phyloP scores from a whole-genome alignment of 176 grass and related monocot species.

The Paspalum notatum region DNA sequence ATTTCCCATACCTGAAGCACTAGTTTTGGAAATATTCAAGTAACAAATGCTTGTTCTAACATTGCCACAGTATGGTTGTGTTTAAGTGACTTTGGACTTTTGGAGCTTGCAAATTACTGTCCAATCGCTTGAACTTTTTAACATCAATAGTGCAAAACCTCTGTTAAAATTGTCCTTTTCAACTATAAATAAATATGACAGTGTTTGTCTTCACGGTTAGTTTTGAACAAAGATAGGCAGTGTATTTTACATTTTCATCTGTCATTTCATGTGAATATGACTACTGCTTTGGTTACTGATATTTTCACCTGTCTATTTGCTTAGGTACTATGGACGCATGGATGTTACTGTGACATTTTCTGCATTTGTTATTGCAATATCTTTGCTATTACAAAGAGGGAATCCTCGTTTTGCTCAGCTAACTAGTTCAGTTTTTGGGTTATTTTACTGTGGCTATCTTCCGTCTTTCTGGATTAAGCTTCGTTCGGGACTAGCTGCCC shows the following conservation, averaged over 20 bases:
- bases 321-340: slow-evolving; percentile 96
- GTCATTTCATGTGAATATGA: slow-evolving; percentile 45
- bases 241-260: slow-evolving; percentile 26
- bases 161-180: background rate
- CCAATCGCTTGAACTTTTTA: background rate
- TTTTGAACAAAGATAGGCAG: slow-evolving; percentile 11
- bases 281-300: slow-evolving; percentile 12
- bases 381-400: slow-evolving; percentile 88
- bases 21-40: background rate
- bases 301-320: slow-evolving; percentile 38
- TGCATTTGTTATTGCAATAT: slow-evolving; percentile 82
- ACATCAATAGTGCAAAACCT: background rate
- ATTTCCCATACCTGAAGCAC: background rate
- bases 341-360: slow-evolving; percentile 86
- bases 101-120: background rate
- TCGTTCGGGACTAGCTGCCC: slow-evolving; percentile 76
- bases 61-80: background rate
- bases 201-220: background rate
- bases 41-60: background rate
- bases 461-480: slow-evolving; percentile 99
- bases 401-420: slow-evolving; percentile 96
- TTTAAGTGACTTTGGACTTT: background rate
- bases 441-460: slow-evolving; percentile 99
- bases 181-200: background rate
- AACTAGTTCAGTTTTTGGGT: slow-evolving; percentile 93